A percentile compares a stretch with the other conserved stretches of the same genome.
Conservation (phyloP, 176 grass and related monocot genomes). For the Rhipidocladum racemiflorum region DNA sequence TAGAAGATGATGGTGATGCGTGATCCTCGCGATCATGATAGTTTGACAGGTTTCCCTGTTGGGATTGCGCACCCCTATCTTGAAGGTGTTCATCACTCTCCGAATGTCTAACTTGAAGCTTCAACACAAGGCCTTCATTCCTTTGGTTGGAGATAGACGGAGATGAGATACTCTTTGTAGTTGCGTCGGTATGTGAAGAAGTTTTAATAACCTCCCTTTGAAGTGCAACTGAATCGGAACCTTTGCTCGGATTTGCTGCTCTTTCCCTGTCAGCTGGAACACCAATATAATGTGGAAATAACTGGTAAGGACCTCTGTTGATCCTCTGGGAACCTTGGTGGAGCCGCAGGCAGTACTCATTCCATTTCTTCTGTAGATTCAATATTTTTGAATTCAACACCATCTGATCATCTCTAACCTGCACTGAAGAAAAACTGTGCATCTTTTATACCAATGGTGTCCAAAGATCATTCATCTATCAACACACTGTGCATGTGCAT, state of each 20-base stretch:
- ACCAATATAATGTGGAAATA: slow-evolving; percentile 37
- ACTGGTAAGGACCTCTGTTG: slow-evolving; percentile 31
- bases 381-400: slow-evolving; percentile 60
- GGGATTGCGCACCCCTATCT: slow-evolving; percentile 28
- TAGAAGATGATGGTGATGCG: slow-evolving; percentile 50
- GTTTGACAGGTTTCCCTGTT: slow-evolving; percentile 21
- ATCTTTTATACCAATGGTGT: slow-evolving; percentile 53
- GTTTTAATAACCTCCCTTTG: slow-evolving; percentile 33
- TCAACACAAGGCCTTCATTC: slow-evolving; percentile 59
- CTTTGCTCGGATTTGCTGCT: slow-evolving; percentile 33
- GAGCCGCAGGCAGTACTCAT: slow-evolving; percentile 51
- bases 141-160: slow-evolving; percentile 45
- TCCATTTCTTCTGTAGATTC: slow-evolving; percentile 84
- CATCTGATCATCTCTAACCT: slow-evolving; percentile 73
- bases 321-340: slow-evolving; percentile 48
- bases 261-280: slow-evolving; percentile 35
- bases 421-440: slow-evolving; percentile 69
- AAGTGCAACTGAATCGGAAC: slow-evolving; percentile 17
- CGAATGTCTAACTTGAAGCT: slow-evolving; percentile 50
- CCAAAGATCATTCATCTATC: slow-evolving; percentile 23
- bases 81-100: slow-evolving; percentile 57
- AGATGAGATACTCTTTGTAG: slow-evolving; percentile 51
- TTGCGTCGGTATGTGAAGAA: slow-evolving; percentile 26
- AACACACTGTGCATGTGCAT: background rate
- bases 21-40: slow-evolving; percentile 20